Evolutionary conservation across 257 asterid genomes (phyloP), one percentile per base, ranked within the genome.

Genomic region (Apocynum venetum): DNA sequence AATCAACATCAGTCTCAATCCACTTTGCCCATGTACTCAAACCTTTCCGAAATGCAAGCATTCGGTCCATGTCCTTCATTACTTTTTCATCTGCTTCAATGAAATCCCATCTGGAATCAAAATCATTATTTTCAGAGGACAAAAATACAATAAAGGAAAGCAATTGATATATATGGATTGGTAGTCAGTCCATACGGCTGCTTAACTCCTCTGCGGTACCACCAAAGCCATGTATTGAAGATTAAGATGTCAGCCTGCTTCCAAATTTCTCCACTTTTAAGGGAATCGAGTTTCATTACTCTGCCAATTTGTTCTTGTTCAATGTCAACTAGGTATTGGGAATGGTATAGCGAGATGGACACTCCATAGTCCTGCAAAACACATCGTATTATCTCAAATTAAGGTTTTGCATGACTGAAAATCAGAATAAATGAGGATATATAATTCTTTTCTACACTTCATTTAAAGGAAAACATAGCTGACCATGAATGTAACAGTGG

Each of bases 11-110:
- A 4, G 89, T 55, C 13, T 84, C 83, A 0, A 86, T 85, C 97
- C 97, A 91, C 38, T 82, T 88, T 35, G 83, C 84, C 95, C 97
- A 91, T 4, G 95, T 88, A 2, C 38, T 76, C 20, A 89, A 78
- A 20, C 80, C 95, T 56, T 44, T 85, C 8, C 79, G 81, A 47
- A 87, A 91, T 46, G 97, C 97, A 6, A 15, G 84, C 83, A 89
- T 89, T 1, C 95, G 88, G 55, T 91, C 89, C 91, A 89, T 91
- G 77, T 91, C 97, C 80, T 89, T 91, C 76, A 61, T 55, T 80
- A 81, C 82, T 71, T 80, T 80, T 47, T 86, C 87, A 53, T 51
- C 85, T 25, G 66, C 74, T 36, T 84, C 78, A 41, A 91, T 84
- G 73, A 72, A 86, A 74, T 91, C 93, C 92, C 93, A 91, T 70